Conservation (phyloP, 2,329 filamentous ascomycete species). For the Colletotrichum theobromicola region DNA sequence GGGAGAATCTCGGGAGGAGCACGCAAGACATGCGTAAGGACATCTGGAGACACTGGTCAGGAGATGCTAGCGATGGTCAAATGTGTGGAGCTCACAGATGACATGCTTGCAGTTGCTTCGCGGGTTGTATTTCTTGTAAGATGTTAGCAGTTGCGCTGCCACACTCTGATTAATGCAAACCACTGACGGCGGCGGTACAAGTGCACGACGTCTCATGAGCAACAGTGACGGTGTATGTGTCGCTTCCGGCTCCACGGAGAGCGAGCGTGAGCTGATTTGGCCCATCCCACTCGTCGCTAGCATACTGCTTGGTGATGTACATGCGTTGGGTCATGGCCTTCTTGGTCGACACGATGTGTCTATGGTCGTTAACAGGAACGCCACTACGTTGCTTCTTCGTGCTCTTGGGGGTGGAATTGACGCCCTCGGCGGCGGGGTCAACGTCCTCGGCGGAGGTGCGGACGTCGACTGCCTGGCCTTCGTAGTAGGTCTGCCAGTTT, state of each 20-base stretch:
- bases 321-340: conserved; percentile 4
- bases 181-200: conserved; percentile 5
- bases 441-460: neutral
- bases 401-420: neutral
- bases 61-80: neutral
- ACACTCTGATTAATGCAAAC: neutral
- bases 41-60: neutral
- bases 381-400: neutral
- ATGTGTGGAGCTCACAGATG: conserved; percentile 5
- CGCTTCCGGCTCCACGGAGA: neutral
- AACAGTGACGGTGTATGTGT: conserved; percentile 1
- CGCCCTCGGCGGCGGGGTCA: neutral
- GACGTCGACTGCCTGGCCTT: neutral
- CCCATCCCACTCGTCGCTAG: neutral
- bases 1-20: conserved; percentile 9
- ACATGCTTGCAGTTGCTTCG: conserved; percentile 18
- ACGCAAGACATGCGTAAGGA: conserved; percentile 7
- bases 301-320: conserved; percentile 6
- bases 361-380: neutral
- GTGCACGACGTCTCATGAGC: neutral
- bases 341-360: neutral
- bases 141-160: neutral
- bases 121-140: neutral
- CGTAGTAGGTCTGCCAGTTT: neutral
- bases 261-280: neutral